A percentile compares a stretch with the other conserved stretches of the same genome.
Conservation (phyloP, 805 yeast genomes). For the Schwanniomyces polymorphus region DNA sequence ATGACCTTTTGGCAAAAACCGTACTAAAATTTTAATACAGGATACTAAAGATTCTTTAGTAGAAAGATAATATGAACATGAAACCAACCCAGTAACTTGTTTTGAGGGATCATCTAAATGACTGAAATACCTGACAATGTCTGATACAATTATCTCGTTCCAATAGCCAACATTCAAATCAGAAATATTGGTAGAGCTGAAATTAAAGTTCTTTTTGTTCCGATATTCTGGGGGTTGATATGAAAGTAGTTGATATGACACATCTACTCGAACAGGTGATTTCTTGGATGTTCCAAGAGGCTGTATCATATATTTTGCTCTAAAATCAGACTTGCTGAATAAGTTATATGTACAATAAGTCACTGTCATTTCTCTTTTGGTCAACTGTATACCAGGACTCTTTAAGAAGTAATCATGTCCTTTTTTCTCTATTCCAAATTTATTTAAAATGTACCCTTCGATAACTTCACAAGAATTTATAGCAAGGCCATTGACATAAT, state of each 20-base stretch:
- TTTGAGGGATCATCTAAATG: conserved; percentile 54
- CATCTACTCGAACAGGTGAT: conserved; percentile 24
- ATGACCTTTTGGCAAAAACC: conserved; percentile 47
- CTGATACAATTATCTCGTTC: conserved; percentile 63
- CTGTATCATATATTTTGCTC: conserved; percentile 55
- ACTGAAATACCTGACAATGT: conserved; percentile 53
- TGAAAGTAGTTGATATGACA: conserved; percentile 25
- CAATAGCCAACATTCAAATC: conserved; percentile 35
- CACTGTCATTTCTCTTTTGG: conserved; percentile 29
- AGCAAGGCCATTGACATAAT: conserved; percentile 36
- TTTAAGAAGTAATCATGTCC: conserved; percentile 16
- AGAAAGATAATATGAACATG: conserved; percentile 41
- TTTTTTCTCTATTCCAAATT: conserved; percentile 24
- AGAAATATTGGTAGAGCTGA: conserved; percentile 15
- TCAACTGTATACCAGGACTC: conserved; percentile 3
- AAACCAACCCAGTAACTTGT: conserved; percentile 59
- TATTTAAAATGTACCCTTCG: conserved; percentile 26
- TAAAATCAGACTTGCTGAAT: conserved; percentile 69
- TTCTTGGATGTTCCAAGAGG: conserved; percentile 15
- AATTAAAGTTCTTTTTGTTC: conserved; percentile 13
- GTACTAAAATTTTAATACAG: conserved; percentile 40
- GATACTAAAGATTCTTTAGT: conserved; percentile 9
- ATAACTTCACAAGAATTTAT: conserved; percentile 19
- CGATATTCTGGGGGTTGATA: conserved; percentile 4
- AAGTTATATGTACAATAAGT: conserved; percentile 74